Evolutionary conservation across 2,329 filamentous ascomycete species (phyloP).

Genomic region (Fusarium sp.): DNA sequence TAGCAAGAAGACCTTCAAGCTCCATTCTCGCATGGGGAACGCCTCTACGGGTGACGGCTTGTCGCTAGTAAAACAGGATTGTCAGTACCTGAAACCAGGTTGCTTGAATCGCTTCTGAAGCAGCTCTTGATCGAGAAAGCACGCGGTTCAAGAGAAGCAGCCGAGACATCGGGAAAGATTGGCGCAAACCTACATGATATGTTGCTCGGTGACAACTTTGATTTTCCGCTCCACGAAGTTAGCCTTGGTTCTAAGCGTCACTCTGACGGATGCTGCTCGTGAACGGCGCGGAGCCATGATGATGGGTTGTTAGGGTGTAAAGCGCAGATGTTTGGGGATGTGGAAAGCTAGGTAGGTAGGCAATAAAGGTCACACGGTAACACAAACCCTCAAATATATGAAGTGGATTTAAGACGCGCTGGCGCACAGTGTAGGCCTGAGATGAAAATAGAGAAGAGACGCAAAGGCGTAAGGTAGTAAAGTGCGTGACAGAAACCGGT

Average conservation of each 20-base stretch:
- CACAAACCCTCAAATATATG: neutral
- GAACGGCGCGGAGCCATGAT: conserved; percentile 29
- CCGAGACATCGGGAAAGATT: neutral
- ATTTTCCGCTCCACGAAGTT: conserved; percentile 76
- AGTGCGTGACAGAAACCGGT: neutral
- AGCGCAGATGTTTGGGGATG: neutral
- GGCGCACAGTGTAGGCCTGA: neutral
- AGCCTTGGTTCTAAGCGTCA: conserved; percentile 32
- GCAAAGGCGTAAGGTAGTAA: neutral
- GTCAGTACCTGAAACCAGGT: conserved; percentile 2
- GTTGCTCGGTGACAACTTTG: conserved; percentile 93
- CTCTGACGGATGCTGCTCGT: conserved; percentile 24
- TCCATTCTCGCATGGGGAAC: conserved; percentile 94
- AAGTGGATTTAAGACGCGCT: neutral
- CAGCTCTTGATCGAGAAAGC: neutral
- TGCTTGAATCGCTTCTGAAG: neutral
- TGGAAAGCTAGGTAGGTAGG: conserved; percentile 2
- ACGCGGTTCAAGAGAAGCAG: neutral
- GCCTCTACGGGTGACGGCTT: conserved; percentile 85
- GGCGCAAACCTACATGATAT: conserved; percentile 75
- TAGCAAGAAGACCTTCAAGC: conserved; percentile 82
- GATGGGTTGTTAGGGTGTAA: neutral
- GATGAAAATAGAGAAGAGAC: neutral
- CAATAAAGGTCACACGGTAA: conserved; percentile 11
- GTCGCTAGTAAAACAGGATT: conserved; percentile 52